Base-by-base conservation (phyloP, 1,284 basidiomycete species). In the Athelia sp. region DNA sequence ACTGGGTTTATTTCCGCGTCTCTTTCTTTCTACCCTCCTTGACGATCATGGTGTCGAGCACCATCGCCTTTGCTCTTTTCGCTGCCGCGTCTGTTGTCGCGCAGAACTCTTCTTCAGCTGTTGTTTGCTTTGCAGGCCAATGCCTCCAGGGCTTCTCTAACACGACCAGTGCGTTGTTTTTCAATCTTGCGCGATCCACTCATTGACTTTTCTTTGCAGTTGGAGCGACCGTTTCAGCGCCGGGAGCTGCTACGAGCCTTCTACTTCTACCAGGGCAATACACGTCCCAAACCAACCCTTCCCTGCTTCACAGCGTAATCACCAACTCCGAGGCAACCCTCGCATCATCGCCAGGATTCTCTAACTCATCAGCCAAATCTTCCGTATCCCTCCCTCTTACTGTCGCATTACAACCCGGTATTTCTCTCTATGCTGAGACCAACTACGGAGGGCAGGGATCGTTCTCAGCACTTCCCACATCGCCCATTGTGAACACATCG, bases 101-200 rank as follows among this genome's bases (percentile, higher is more conserved):
- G 76, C 60, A 29, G 15, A 29, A 82, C 71, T 73, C 75, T 60
- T 69, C 73, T 60, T 70, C 81, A 48, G 62, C 76, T 60, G 81
- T 88, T 52, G 72, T 89, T 52, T 89, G 86, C 74, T 70, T 87
- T 84, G 83, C 86, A 64, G 87, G 86, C 56, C 86, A 89, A 84
- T 89, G 86, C 71, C 68, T 88, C 52, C 75, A 88, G 65, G 86
- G 86, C 52, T 78, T 70, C 66, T 79, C 84, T 24, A 87, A 88
- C 59, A 79, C 73, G 18, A 84, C 84, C 46, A 73, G 86, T 88
- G 61, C 56, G 81, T n/a, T 21, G 29, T 35, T 50, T 14, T 31
- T 49, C 15, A 51, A 26, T 42, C 36, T 18, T 22, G 38, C 15
- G 32, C 17, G 8, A 24, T 21, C 8, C 31, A 43, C 19, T 42